Evolutionary conservation across 2,329 filamentous ascomycete genomes (phyloP).

Genomic region (Lasiodiplodia sp.): DNA sequence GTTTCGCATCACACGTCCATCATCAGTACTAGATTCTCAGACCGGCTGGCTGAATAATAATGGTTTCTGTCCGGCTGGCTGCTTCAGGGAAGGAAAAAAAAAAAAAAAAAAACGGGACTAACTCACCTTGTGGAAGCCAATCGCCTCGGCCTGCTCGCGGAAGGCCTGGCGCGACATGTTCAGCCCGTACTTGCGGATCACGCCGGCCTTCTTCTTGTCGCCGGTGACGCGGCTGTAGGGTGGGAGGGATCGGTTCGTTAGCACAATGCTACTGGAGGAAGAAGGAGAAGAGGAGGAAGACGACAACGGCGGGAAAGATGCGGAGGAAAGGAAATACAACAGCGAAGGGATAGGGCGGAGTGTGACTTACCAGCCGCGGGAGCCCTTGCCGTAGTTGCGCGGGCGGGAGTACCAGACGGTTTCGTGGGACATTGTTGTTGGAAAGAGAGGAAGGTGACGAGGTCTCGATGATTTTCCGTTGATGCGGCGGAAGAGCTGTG

Average conservation of each 20-base stretch:
- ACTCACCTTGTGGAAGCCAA: constrained; percentile 72
- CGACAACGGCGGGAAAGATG: too few relatives aligned
- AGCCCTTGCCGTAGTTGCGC: constrained; percentile 95
- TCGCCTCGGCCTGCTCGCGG: constrained; percentile 71
- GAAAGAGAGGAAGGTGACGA: neutral
- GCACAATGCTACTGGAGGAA: too few relatives aligned
- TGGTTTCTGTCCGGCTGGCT: too few relatives aligned
- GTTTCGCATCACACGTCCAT: too few relatives aligned
- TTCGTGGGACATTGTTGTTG: constrained; percentile 81
- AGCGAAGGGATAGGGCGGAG: neutral
- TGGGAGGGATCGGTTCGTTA: too few relatives aligned
- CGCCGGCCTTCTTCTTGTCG: constrained; percentile 63
- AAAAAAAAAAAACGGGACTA: too few relatives aligned
- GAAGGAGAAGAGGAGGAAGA: too few relatives aligned
- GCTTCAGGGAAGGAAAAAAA: too few relatives aligned
- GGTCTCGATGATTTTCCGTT: neutral
- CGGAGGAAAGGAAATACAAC: too few relatives aligned
- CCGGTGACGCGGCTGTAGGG: constrained; percentile 18
- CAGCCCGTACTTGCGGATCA: constrained; percentile 99
- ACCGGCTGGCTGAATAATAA: too few relatives aligned
- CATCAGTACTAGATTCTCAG: too few relatives aligned
- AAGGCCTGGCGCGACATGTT: constrained; percentile 79
- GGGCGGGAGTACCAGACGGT: constrained; percentile 99
- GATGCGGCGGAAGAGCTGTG: neutral
- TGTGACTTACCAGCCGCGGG: constrained; percentile 82